A percentile compares a stretch with the other conserved stretches of the same genome.
These are phyloP conservation scores for Astraeus odoratus DNA, from an alignment of 768 basidiomycete species.

Conservation along the genomic window DNA sequence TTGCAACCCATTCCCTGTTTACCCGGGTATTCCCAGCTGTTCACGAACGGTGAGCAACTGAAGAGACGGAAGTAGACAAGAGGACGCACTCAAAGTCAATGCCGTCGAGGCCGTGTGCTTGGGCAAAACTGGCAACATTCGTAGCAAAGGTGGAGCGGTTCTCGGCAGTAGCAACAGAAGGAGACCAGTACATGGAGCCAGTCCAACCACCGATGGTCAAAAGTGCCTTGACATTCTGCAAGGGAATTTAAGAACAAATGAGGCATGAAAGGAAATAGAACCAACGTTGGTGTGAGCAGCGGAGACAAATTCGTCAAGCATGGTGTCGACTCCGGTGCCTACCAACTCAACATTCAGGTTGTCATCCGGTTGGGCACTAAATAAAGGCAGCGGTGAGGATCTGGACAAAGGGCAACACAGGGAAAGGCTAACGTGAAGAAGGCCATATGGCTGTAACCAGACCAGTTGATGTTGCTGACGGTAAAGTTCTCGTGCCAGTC, in stretches of 20 bases:
- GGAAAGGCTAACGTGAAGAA: slow-evolving; percentile 46
- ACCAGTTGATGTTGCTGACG: slow-evolving; percentile 53
- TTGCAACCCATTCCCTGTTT: slow-evolving; percentile 67
- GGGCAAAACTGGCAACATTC: slow-evolving; percentile 43
- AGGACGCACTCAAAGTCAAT: slow-evolving; percentile 58
- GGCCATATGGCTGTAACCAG: slow-evolving; percentile 57
- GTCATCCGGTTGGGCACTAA: slow-evolving; percentile 19
- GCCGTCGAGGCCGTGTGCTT: slow-evolving; percentile 49
- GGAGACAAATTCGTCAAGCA: slow-evolving; percentile 16
- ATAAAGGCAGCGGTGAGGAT: background rate
- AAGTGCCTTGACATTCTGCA: slow-evolving; percentile 47
- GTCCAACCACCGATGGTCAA: slow-evolving; percentile 66
- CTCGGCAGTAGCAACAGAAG: slow-evolving; percentile 42
- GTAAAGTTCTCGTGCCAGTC: slow-evolving; percentile 52
- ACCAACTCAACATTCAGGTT: slow-evolving; percentile 9
- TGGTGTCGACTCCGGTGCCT: background rate
- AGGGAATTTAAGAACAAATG: background rate
- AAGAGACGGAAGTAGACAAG: background rate
- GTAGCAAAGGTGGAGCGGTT: slow-evolving; percentile 56
- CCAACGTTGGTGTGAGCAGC: slow-evolving; percentile 23
- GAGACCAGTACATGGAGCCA: slow-evolving; percentile 57
- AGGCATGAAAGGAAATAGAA: background rate
- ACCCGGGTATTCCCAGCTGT: slow-evolving; percentile 84
- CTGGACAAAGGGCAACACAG: fast-evolving
- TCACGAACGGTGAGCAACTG: background rate